Evolutionary conservation across 2,329 filamentous ascomycete genomes (phyloP).

Genomic region (Xylaria sp.): DNA sequence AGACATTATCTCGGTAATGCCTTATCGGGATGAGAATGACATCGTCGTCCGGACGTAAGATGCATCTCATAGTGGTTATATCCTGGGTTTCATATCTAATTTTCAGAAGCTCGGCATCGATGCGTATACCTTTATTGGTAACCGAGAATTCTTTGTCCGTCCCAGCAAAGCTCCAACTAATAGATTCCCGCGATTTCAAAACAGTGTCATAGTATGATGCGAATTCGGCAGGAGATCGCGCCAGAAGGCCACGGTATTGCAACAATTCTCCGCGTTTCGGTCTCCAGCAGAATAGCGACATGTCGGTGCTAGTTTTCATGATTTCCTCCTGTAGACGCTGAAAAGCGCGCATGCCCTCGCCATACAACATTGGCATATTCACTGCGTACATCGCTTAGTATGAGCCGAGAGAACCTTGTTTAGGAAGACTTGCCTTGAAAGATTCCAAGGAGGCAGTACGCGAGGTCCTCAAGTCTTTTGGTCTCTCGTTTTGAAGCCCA

Average conservation of each 20-base stretch:
- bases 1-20: conserved; percentile 1
- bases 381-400: background rate
- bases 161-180: background rate
- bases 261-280: background rate
- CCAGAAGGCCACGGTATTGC: conserved; percentile 16
- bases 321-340: conserved; percentile 16
- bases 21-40: background rate
- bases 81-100: background rate
- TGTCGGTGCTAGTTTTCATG: background rate
- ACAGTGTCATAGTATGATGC: background rate
- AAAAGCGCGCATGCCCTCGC: conserved; percentile 15
- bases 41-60: background rate
- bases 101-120: background rate
- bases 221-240: conserved; percentile 6
- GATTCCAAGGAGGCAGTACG: conserved; percentile 17
- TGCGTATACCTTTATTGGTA: conserved; percentile 12
- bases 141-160: background rate
- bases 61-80: background rate
- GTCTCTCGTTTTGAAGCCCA: conserved; percentile 13
- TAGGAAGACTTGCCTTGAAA: conserved; percentile 17
- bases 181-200: background rate
- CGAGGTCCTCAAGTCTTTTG: conserved; percentile 5
- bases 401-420: background rate
- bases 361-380: conserved; percentile 20
- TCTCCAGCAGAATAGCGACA: conserved; percentile 9